Evolutionary conservation across 257 asterid species (phyloP), one percentile per base, ranked within the genome.

Genomic region (Solanum lycopersicoides): DNA sequence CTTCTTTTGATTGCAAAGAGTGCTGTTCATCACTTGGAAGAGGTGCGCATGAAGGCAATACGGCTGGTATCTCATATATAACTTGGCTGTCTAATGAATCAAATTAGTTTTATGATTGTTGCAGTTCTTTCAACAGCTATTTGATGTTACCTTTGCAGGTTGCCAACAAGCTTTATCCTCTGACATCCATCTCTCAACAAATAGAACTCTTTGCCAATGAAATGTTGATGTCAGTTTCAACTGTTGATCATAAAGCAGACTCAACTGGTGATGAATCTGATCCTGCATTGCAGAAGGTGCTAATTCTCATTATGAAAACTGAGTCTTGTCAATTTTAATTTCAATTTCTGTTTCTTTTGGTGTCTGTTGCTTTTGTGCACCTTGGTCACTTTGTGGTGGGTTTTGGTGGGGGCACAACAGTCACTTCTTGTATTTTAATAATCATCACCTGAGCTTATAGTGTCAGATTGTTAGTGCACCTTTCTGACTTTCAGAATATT

Each of bases 1-100:
- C 21, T 86, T 71, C 89, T 84, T 88, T 88, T 35, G 85, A 82
- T 80, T 86, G 28, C 34, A 89, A 84, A 97, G 99, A 94, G 99
- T 89, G 92, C 99, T 59, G 95, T 91, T 89, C 99, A 97, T 93
- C 95, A 91, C 90, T 88, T 93, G 90, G 99, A 95, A 89, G 99
- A 97, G 93, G 99, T 97, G 91, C 97, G 99, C 83, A 96, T 95
- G 96, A 97, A 97, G 96, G 99, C 99, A 88, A 93, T 97, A 89
- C 98, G 99, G 87, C 94, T 97, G 99, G 99, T 97, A 95, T 63
- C 76, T 77, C 83, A 65, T 87, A 14, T 75, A 25, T 75, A 86
- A 80, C 89, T 89, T 77, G 85, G 42, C 86, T 69, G 88, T 89
- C 87, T 32, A 85, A 37, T 86, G 65, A 25, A 75, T 28, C 84